Base-by-base conservation (phyloP, 805 yeast genomes). In the Metschnikowia peoriensis region DNA sequence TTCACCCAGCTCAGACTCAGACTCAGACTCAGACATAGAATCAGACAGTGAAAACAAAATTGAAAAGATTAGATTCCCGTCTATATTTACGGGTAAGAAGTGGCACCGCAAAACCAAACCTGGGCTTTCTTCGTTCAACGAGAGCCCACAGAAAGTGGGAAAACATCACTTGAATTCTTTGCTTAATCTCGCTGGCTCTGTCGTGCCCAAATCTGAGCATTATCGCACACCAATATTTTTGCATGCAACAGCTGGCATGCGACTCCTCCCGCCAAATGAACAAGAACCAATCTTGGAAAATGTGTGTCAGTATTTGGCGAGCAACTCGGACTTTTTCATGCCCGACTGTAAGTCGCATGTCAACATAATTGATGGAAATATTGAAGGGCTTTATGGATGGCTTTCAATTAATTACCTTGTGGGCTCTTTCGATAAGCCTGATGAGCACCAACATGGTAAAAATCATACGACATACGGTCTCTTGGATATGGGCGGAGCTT, bases 201-300 rank as follows among this genome's bases (percentile, higher is more conserved):
- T 82, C 7, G 78, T 86, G 1, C 92, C 92, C 14, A 69, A 72
- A 49, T 79, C 81, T 15, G 88, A 84, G 62, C 84, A 81, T 47
- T 61, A 61, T 9, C 62, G 89, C 45, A 86, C 92, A 0, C 92
- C 92, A 0, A 73, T 86, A 0, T 85, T 83, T 57, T 63, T 86
- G 7, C 89, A 85, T 64, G 83, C 88, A 0, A 85, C 90, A 0
- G 90, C 87, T 0, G 89, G 89, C 0, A 78, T 85, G 83, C 66
- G 89, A 42, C 64, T 81, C 12, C 66, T 85, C 41, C 76, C 75
- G 17, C 86, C 85, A 1, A 69, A 73, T 11, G 79, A 80, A 37
- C 84, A 79, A 57, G 69, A 68, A 41, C 65, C 66, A 15, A 74
- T 84, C 16, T 61, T 84, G 51, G 71, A 68, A 14, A 68, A 69